phyloP scores from a whole-genome alignment of 441 rosid species.

The Syzygium syzygioides region DNA sequence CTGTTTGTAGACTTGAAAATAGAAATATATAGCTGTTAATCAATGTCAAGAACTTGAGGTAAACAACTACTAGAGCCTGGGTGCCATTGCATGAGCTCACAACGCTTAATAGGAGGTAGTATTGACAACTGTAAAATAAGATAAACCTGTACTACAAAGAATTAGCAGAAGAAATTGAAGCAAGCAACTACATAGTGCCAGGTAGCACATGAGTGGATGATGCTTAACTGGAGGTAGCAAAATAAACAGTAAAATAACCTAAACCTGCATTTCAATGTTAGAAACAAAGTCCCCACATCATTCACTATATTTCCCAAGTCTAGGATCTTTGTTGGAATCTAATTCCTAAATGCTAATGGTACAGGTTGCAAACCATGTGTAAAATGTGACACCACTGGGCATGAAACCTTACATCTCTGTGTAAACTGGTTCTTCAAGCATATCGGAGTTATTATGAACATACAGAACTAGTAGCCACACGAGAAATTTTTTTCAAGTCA shows the following conservation, averaged over 20 bases:
- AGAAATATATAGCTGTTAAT: background rate
- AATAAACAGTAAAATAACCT: background rate
- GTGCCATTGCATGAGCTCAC: background rate
- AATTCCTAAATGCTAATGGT: background rate
- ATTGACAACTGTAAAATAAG: background rate
- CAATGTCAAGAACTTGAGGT: background rate
- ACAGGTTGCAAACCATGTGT: background rate
- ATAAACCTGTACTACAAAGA: background rate
- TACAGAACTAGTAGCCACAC: background rate
- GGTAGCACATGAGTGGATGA: background rate
- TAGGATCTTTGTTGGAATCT: background rate
- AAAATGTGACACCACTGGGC: background rate
- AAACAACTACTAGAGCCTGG: background rate
- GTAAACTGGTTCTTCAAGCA: background rate
- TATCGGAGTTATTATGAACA: background rate
- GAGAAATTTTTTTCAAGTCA: background rate
- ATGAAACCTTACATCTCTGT: background rate
- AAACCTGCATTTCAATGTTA: background rate
- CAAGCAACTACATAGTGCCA: background rate
- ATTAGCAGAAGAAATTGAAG: background rate
- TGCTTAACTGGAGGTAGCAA: background rate
- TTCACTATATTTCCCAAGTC: background rate
- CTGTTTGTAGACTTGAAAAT: background rate
- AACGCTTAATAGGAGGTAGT: background rate
- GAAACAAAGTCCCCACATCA: background rate